Evolutionary conservation across 1,284 basidiomycete genomes (phyloP).

Genomic region (Anthracocystis setariae): DNA sequence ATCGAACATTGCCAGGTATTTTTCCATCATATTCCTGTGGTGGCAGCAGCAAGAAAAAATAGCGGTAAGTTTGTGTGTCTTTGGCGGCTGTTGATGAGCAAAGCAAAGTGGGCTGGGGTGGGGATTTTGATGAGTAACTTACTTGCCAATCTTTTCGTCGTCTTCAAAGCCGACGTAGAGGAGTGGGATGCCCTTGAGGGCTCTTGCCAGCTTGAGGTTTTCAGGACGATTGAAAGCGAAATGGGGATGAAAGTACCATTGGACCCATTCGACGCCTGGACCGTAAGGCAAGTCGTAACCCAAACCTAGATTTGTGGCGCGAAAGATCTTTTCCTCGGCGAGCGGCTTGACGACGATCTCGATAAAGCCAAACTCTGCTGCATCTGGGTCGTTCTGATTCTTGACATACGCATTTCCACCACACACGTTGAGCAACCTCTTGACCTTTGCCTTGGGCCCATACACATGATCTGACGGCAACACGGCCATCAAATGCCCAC

Average conservation of each 20-base stretch:
- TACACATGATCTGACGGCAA: constrained; percentile 38
- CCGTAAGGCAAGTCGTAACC: constrained; percentile 59
- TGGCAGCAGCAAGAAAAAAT: too few species aligned
- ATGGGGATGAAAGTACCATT: constrained; percentile 57
- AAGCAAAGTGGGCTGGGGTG: too few species aligned
- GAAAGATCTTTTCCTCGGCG: constrained; percentile 52
- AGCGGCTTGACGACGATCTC: constrained; percentile 52
- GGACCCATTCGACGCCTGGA: constrained; percentile 52
- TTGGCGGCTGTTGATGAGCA: too few species aligned
- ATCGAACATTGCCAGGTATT: constrained; percentile 50
- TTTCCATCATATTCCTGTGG: constrained; percentile 54
- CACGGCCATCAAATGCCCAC: constrained; percentile 52
- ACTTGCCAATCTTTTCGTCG: constrained; percentile 56
- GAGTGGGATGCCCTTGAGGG: constrained; percentile 25
- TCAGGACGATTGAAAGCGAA: constrained; percentile 48
- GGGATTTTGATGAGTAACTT: constrained; percentile 17
- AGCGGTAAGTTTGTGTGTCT: too few species aligned
- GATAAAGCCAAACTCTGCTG: constrained; percentile 48
- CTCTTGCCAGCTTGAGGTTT: constrained; percentile 42
- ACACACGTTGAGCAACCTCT: constrained; percentile 52
- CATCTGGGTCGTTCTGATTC: constrained; percentile 49
- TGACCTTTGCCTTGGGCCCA: constrained; percentile 44
- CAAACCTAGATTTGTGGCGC: constrained; percentile 47
- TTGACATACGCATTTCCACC: constrained; percentile 53
- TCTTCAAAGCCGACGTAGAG: constrained; percentile 58